Evolutionary conservation across 352 stramenopile genomes (phyloP).

Genomic region (Bremia lactucae): DNA sequence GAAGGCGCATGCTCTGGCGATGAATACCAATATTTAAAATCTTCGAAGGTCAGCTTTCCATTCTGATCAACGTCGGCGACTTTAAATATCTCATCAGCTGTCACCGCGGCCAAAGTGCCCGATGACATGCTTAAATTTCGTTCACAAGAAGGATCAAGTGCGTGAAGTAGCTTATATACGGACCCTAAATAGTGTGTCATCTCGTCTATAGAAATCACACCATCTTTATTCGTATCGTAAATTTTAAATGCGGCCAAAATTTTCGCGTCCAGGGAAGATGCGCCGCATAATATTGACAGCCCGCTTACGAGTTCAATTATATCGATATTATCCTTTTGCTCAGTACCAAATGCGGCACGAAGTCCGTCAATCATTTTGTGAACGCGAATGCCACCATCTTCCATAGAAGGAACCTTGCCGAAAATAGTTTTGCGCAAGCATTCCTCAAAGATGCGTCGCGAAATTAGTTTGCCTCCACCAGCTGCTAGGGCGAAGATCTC

Average conservation of each 20-base stretch:
- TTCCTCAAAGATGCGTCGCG: constrained; percentile 52
- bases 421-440: constrained; percentile 70
- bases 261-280: constrained; percentile 44
- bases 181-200: constrained; percentile 82
- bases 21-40: constrained; percentile 81
- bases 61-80: constrained; percentile 80
- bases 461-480: constrained; percentile 43
- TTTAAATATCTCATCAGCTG: constrained; percentile 74
- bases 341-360: constrained; percentile 70
- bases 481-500: constrained; percentile 42
- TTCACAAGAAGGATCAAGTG: constrained; percentile 47
- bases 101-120: constrained; percentile 52
- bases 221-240: constrained; percentile 76
- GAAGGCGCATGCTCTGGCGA: constrained; percentile 56
- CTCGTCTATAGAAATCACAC: constrained; percentile 74
- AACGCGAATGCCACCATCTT: constrained; percentile 42
- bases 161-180: constrained; percentile 75
- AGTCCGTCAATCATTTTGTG: constrained; percentile 66
- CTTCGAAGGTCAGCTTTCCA: constrained; percentile 72
- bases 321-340: constrained; percentile 63
- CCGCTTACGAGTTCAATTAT: constrained; percentile 68
- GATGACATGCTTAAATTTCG: constrained; percentile 50
- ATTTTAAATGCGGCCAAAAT: constrained; percentile 73
- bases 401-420: constrained; percentile 15
- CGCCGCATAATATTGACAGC: constrained; percentile 57